Evolutionary conservation across 306 rosid species (phyloP).

Genomic region (Canavalia gladiata): DNA sequence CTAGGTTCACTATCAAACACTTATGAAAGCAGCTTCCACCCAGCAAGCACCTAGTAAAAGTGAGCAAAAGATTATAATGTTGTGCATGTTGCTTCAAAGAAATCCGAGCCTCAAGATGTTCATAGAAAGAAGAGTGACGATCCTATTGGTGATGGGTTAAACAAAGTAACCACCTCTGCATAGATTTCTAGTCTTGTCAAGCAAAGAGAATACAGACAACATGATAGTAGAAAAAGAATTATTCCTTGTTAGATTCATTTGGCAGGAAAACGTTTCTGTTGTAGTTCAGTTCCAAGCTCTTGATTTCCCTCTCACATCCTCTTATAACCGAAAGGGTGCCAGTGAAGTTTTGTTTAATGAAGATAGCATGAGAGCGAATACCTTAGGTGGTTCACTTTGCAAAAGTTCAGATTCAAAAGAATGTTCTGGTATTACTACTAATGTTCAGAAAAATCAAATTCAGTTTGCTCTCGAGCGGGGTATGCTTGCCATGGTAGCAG

Average conservation of each 20-base stretch:
- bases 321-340: constrained; percentile 67
- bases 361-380: constrained; percentile 60
- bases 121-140: constrained; percentile 67
- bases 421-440: constrained; percentile 82
- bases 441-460: too few species aligned
- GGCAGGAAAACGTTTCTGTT: constrained; percentile 69
- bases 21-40: constrained; percentile 73
- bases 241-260: constrained; percentile 91
- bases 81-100: constrained; percentile 55
- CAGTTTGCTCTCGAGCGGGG: too few species aligned
- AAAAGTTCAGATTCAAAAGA: constrained; percentile 73
- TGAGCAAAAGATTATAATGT: constrained; percentile 62
- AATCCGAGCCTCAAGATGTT: constrained; percentile 67
- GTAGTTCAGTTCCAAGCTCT: constrained; percentile 63
- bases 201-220: constrained; percentile 96
- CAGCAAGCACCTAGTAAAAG: constrained; percentile 74
- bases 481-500: too few species aligned
- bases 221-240: constrained; percentile 96
- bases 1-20: too few species aligned
- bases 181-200: constrained; percentile 87
- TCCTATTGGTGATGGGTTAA: constrained; percentile 62
- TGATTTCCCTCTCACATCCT: constrained; percentile 69
- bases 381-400: constrained; percentile 61
- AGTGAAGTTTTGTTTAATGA: constrained; percentile 60
- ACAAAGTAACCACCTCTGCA: constrained; percentile 65